Evolutionary conservation across 2,329 filamentous ascomycete species (phyloP).

Genomic region (Periconia digitata): DNA sequence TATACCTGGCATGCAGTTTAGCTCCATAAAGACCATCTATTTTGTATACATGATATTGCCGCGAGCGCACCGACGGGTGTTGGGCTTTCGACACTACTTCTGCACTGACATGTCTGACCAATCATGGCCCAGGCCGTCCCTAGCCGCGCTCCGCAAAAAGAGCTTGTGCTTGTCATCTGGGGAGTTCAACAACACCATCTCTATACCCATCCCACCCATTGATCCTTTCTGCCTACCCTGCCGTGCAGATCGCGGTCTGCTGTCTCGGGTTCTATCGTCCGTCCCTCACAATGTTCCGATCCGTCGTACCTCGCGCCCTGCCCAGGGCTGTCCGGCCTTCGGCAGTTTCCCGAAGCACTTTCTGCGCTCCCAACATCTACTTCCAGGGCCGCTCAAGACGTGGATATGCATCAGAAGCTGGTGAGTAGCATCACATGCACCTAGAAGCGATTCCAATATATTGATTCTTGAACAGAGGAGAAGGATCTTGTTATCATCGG

Average conservation of each 20-base stretch:
- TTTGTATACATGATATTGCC: no score
- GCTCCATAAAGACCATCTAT: no score
- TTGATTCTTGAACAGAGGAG: slow-evolving; percentile 65
- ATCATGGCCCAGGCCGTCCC: slow-evolving; percentile 24
- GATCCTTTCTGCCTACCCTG: slow-evolving; percentile 30
- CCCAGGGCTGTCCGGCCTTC: slow-evolving; percentile 44
- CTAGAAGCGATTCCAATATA: slow-evolving; percentile 18
- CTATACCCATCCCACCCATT: slow-evolving; percentile 42
- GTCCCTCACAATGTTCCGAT: slow-evolving; percentile 53
- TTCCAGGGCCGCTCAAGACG: slow-evolving; percentile 56
- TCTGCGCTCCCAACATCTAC: slow-evolving; percentile 47
- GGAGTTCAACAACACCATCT: slow-evolving; percentile 40
- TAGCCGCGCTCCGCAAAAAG: slow-evolving; percentile 30
- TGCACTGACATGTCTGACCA: slow-evolving; percentile 9
- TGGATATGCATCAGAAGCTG: slow-evolving; percentile 58
- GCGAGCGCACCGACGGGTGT: background rate
- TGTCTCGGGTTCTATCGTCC: slow-evolving; percentile 24
- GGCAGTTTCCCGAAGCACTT: slow-evolving; percentile 37
- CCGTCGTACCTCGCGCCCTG: slow-evolving; percentile 52
- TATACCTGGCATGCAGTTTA: no score
- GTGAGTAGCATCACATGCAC: slow-evolving; percentile 37
- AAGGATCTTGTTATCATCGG: slow-evolving; percentile 98
- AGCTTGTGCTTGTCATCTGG: slow-evolving; percentile 14
- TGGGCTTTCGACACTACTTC: no score
- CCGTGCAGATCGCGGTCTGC: slow-evolving; percentile 32